Evolutionary conservation across 257 asterid species (phyloP), one percentile per base, ranked within the genome.

Genomic region (Solanum rostratum): DNA sequence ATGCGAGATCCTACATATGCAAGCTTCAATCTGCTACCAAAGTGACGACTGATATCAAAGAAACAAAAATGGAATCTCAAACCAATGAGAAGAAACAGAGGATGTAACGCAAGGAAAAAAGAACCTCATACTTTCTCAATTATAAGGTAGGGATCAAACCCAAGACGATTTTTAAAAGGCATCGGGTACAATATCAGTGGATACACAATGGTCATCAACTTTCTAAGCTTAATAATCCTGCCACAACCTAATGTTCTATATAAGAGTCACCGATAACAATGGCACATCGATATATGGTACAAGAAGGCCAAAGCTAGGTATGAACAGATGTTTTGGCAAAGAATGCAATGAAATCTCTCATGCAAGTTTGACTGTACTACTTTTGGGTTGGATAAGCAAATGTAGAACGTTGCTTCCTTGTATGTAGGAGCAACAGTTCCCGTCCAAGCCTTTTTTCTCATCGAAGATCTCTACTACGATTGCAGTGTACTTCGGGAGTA

Each of bases 401-500:
- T 24, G 79, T 39, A 20, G 41, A 24, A 74, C 18, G 24, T 45
- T 20, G 80, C 80, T 13, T 22, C 7, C 39, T n/a, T 20, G 37
- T 45, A 7, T 7, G 45, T 41, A 41, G 45, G 45, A 41, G 45
- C 81, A 45, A 73, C 60, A 76, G 81, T 49, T 78, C 5, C 82
- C 24, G 0, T 59, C 62, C 82, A 76, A 27, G 62, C 50, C 9
- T 29, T 49, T 22, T 69, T 49, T 27, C 41, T 76, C 45, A 76
- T 62, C 62, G 50, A 49, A 27, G 82, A 49, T 76, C 63, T 50
- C 82, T 78, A 60, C 89, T 90, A 87, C 10, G 93, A 89, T 84
- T 71, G 89, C 6, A 82, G 60, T 43, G 91, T 90, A 81, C 91
- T 89, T 84, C 90, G 91, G 5, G 89, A 90, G 88, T 88, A 90